These are phyloP conservation scores for Dictyostelium discoideum DNA, from an alignment of 78 protist genomes.

Conservation along the genomic window DNA sequence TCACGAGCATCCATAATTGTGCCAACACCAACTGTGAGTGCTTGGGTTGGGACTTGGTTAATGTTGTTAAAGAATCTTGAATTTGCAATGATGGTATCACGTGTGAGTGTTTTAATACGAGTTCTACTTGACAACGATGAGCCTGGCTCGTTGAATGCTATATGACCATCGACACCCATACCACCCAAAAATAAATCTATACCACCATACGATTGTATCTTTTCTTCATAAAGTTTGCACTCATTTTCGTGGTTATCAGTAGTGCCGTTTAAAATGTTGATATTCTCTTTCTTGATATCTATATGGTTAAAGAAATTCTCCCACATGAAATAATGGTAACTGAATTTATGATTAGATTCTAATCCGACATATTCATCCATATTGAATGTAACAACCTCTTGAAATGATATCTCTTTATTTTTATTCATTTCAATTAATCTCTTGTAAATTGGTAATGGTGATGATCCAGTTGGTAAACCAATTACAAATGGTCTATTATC, in stretches of 20 bases:
- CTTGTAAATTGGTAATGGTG: conserved; percentile 83
- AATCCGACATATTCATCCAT: conserved; percentile 95
- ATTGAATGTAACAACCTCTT: conserved; percentile 90
- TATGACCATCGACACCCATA: conserved; percentile 95
- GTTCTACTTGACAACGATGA: conserved; percentile 86
- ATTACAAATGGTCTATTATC: conserved; percentile 74
- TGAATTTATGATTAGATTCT: conserved; percentile 81
- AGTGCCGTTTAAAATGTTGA: conserved; percentile 88
- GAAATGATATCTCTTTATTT: conserved; percentile 81
- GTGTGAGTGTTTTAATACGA: conserved; percentile 88
- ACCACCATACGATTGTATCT: conserved; percentile 84
- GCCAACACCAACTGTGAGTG: conserved; percentile 95
- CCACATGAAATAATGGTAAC: conserved; percentile 94
- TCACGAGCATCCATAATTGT: conserved; percentile 93
- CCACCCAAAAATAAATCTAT: conserved; percentile 93
- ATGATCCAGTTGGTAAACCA: conserved; percentile 92
- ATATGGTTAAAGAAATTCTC: conserved; percentile 89
- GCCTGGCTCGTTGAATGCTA: conserved; percentile 97
- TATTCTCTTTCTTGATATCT: conserved; percentile 87
- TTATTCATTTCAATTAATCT: conserved; percentile 81
- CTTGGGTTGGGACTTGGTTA: conserved; percentile 89
- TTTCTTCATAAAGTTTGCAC: conserved; percentile 82
- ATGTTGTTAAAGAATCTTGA: conserved; percentile 92
- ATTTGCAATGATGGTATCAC: conserved; percentile 89
- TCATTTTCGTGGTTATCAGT: conserved; percentile 75